These are phyloP conservation scores for Babesia ovata DNA, from an alignment of 169 alveolate genomes.

Conservation along the genomic window DNA sequence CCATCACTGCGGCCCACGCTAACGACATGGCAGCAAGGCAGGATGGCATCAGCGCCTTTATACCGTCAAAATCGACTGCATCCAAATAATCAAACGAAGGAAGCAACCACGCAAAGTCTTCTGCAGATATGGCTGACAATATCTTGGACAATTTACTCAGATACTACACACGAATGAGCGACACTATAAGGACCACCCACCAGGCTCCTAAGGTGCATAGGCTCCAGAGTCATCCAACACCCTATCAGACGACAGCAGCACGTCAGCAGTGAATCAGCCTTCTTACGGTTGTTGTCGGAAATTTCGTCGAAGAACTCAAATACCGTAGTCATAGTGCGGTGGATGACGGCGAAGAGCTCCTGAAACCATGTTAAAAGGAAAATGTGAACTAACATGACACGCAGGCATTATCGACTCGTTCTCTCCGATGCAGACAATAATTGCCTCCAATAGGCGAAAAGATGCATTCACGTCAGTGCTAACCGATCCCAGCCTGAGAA, in stretches of 20 bases:
- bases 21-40: neutral
- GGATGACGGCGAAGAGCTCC: constrained; percentile 49
- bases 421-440: constrained; percentile 28
- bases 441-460: constrained; percentile 29
- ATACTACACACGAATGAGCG: constrained; percentile 11
- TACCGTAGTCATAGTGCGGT: constrained; percentile 27
- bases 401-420: constrained; percentile 17
- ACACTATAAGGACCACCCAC: neutral
- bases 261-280: neutral
- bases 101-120: constrained; percentile 54
- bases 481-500: constrained; percentile 14
- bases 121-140: constrained; percentile 6
- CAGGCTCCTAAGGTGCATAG: constrained; percentile 32
- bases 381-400: constrained; percentile 10
- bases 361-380: neutral
- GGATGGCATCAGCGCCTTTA: neutral
- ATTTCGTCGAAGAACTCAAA: constrained; percentile 55
- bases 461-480: constrained; percentile 10
- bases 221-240: constrained; percentile 71
- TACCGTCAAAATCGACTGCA: constrained; percentile 12
- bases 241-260: constrained; percentile 48
- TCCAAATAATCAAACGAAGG: constrained; percentile 59
- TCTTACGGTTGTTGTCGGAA: neutral
- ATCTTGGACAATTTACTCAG: constrained; percentile 25
- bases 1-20: neutral